Conservation (phyloP, 2,329 filamentous ascomycete genomes). For the Trichoderma atroviride region DNA sequence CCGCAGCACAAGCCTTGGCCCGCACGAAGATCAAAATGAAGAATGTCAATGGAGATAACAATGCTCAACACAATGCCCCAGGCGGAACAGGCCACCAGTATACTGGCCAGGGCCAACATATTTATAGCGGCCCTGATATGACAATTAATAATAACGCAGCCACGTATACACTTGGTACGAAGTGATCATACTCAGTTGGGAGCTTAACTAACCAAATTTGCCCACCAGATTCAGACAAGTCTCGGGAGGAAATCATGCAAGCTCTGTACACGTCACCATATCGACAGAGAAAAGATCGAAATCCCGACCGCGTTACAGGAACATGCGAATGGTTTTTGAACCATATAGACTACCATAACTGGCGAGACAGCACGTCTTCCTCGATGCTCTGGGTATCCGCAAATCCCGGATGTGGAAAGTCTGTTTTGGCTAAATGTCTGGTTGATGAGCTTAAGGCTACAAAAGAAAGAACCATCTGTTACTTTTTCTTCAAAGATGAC, state of each 20-base stretch:
- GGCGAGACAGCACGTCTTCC: constrained; percentile 31
- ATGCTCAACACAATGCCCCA: too few relatives aligned
- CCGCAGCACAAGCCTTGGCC: too few relatives aligned
- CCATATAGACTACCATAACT: constrained; percentile 33
- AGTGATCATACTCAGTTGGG: too few relatives aligned
- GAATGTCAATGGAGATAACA: too few relatives aligned
- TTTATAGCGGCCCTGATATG: too few relatives aligned
- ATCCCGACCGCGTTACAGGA: constrained; percentile 33
- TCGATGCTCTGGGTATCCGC: constrained; percentile 40
- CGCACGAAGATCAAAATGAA: too few relatives aligned
- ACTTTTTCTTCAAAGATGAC: constrained; percentile 52
- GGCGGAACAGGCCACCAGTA: too few relatives aligned
- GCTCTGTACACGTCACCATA: neutral
- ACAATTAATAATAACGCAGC: too few relatives aligned
- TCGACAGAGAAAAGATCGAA: constrained; percentile 33
- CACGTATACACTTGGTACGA: too few relatives aligned
- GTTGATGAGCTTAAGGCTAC: constrained; percentile 35
- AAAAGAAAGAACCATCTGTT: constrained; percentile 36
- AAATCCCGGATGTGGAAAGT: constrained; percentile 41
- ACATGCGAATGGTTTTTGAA: constrained; percentile 42
- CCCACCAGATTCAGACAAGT: neutral
- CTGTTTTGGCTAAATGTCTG: constrained; percentile 29
- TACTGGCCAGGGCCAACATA: too few relatives aligned
- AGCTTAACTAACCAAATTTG: neutral
- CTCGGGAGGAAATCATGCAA: neutral